Percentiles rank a stretch among this genome's conserved stretches.
These are phyloP conservation scores for Candida maesae DNA, from an alignment of 805 yeast genomes.

Conservation along the genomic window DNA sequence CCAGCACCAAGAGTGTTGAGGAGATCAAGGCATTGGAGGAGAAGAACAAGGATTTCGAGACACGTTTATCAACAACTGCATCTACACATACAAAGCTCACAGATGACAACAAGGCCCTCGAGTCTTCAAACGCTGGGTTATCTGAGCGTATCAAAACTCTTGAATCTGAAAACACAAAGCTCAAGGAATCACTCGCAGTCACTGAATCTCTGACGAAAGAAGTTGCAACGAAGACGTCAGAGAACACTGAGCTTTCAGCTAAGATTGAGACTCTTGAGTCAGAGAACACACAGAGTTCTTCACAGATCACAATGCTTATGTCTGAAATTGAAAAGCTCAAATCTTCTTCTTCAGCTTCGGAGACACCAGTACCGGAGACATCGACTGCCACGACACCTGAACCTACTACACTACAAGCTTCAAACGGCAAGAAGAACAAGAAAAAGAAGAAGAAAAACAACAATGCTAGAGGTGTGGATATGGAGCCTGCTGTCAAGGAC, in stretches of 20 bases:
- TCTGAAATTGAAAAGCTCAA: conserved; percentile 5
- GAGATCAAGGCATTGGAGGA: not conserved
- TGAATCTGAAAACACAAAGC: not conserved
- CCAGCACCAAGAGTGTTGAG: not conserved
- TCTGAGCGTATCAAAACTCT: not conserved
- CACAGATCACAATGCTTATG: conserved; percentile 4
- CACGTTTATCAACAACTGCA: not conserved
- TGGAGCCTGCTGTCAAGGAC: conserved; percentile 23
- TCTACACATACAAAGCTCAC: not conserved
- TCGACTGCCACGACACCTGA: not conserved
- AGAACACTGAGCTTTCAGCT: conserved; percentile 4
- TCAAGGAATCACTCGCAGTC: not conserved
- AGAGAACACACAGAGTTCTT: conserved; percentile 1
- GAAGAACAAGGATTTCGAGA: not conserved
- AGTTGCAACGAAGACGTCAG: not conserved
- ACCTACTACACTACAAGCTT: not conserved
- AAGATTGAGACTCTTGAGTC: conserved; percentile 6
- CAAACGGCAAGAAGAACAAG: conserved; percentile 16
- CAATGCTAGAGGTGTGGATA: too few relatives aligned
- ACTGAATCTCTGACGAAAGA: not conserved
- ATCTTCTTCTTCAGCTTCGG: not conserved
- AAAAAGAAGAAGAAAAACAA: conserved; percentile 19
- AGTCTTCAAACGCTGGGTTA: not conserved
- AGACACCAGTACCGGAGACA: not conserved
- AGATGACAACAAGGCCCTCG: not conserved